Percentiles rank a stretch among this genome's conserved stretches.
phyloP scores from a whole-genome alignment of 2,329 filamentous ascomycete species.

The Cladosporium cucumerinum region DNA sequence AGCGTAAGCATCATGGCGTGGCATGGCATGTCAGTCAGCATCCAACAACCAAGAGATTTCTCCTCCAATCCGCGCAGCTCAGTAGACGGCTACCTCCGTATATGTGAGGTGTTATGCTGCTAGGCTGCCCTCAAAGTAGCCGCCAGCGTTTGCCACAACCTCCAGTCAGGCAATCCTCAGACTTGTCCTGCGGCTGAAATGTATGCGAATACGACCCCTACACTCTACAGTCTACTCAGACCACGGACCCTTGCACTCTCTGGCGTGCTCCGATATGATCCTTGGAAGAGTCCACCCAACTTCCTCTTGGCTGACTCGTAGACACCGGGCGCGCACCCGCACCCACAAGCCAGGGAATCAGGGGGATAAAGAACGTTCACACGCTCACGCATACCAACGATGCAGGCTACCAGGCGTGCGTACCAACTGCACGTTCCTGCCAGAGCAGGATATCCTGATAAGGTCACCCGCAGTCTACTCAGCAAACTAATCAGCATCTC shows the following conservation, averaged over 20 bases:
- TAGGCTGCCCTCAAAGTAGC: neutral
- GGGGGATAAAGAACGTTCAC: neutral
- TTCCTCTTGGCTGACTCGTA: neutral
- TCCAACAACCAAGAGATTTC: neutral
- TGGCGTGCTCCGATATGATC: neutral
- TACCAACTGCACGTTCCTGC: neutral
- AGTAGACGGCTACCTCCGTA: neutral
- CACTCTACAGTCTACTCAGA: neutral
- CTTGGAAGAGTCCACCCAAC: neutral
- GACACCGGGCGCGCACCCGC: neutral
- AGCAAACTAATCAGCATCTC: neutral
- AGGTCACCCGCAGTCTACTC: neutral
- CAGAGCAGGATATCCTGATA: neutral
- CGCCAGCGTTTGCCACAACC: neutral
- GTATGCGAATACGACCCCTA: neutral
- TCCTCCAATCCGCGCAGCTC: neutral
- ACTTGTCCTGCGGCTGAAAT: neutral
- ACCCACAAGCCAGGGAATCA: neutral
- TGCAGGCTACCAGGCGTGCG: neutral
- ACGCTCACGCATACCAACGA: neutral
- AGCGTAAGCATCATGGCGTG: neutral
- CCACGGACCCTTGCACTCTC: neutral
- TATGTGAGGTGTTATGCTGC: neutral
- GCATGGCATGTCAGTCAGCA: neutral
- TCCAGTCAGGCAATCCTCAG: neutral